phyloP scores from a whole-genome alignment of 441 rosid species.

The Erodium trifolium region DNA sequence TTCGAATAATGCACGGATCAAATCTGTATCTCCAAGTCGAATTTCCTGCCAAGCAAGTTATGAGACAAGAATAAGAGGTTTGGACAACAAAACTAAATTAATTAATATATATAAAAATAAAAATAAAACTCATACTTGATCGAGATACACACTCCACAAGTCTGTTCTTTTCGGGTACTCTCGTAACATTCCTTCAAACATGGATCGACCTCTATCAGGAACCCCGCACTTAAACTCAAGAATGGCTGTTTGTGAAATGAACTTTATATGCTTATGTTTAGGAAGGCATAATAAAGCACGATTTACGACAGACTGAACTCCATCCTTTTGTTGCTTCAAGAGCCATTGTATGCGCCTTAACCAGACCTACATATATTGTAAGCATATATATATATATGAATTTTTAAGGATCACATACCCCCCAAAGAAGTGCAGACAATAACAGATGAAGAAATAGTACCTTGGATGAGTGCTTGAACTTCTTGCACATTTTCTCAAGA shows the following conservation, averaged over 20 bases:
- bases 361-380: slow-evolving; percentile 49
- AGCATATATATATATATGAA: not conserved
- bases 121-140: slow-evolving; percentile 44
- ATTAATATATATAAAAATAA: not conserved
- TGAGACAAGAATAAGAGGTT: slow-evolving; percentile 10
- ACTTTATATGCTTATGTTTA: slow-evolving; percentile 70
- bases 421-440: not conserved
- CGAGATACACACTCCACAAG: slow-evolving; percentile 92
- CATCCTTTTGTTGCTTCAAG: slow-evolving; percentile 50
- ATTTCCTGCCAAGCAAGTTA: slow-evolving; percentile 48
- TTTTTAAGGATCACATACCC: slow-evolving; percentile 1
- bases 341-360: slow-evolving; percentile 50
- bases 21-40: slow-evolving; percentile 59
- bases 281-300: slow-evolving; percentile 83
- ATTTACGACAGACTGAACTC: slow-evolving; percentile 54
- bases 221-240: slow-evolving; percentile 83
- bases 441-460: slow-evolving; percentile 28
- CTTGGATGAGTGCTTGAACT: slow-evolving; percentile 94
- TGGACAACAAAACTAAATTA: not conserved
- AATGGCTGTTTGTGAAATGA: slow-evolving; percentile 77
- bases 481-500: slow-evolving; percentile 64
- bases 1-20: slow-evolving; percentile 66
- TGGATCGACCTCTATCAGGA: slow-evolving; percentile 79
- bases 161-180: slow-evolving; percentile 95
- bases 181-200: slow-evolving; percentile 77